These are phyloP conservation scores for Colletotrichum sp. DNA, from an alignment of 2,329 filamentous ascomycete genomes.

Conservation along the genomic window DNA sequence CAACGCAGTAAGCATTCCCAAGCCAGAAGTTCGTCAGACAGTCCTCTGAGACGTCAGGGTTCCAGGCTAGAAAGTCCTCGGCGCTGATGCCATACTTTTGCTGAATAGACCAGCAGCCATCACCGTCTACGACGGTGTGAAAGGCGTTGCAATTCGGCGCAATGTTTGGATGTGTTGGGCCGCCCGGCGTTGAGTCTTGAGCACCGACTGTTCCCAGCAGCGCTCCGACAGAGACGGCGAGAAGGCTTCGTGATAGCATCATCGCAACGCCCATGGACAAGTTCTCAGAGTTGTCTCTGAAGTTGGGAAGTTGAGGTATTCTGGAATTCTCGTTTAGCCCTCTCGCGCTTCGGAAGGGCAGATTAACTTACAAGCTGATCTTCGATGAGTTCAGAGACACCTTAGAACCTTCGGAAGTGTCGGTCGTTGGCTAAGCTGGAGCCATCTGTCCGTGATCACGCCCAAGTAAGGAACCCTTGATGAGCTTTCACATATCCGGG, in stretches of 20 bases:
- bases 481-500: background rate
- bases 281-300: background rate
- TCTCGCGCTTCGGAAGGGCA: background rate
- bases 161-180: background rate
- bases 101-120: slow-evolving; percentile 23
- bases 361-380: background rate
- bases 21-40: slow-evolving; percentile 30
- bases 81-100: slow-evolving; percentile 25
- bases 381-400: background rate
- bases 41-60: slow-evolving; percentile 29
- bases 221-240: background rate
- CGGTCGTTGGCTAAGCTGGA: background rate
- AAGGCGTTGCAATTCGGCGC: slow-evolving; percentile 22
- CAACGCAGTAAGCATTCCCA: background rate
- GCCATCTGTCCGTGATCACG: background rate
- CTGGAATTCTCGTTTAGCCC: background rate
- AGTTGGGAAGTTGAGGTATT: background rate
- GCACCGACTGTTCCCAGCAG: background rate
- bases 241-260: background rate
- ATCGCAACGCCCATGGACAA: background rate
- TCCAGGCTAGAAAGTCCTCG: slow-evolving; percentile 30
- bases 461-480: background rate
- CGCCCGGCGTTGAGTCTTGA: background rate
- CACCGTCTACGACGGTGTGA: slow-evolving; percentile 18
- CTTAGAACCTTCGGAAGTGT: background rate